A percentile compares a stretch with the other conserved stretches of the same genome.
Conservation (phyloP, 257 asterid genomes). For the Solanum chmielewskii region DNA sequence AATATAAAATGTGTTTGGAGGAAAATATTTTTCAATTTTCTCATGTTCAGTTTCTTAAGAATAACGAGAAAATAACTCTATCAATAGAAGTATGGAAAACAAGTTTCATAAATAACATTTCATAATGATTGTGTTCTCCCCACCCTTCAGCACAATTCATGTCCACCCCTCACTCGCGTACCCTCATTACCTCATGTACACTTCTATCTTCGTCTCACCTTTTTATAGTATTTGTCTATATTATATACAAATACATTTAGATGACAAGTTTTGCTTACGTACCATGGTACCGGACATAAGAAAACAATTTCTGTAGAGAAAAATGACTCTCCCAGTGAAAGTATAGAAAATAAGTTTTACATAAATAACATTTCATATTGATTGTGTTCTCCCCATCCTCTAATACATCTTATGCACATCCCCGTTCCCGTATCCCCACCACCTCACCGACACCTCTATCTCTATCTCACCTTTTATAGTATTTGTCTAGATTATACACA, state of each 20-base stretch:
- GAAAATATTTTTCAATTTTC: neutral
- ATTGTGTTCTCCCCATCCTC: neutral
- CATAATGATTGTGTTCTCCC: neutral
- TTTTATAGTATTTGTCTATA: neutral
- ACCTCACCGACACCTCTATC: neutral
- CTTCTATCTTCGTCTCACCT: fast-evolving
- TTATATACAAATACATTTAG: neutral
- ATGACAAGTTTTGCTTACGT: neutral
- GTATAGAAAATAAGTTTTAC: neutral
- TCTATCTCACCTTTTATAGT: neutral
- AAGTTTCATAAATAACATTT: neutral
- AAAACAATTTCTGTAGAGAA: too few species aligned
- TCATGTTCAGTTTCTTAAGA: neutral
- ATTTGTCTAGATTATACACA: neutral
- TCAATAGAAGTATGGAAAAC: neutral
- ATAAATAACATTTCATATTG: neutral
- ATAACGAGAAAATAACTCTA: neutral
- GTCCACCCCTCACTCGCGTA: fast-evolving
- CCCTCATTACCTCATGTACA: neutral
- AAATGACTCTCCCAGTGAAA: neutral
- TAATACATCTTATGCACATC: neutral
- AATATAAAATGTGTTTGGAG: neutral
- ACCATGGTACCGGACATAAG: fast-evolving
- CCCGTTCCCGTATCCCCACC: fast-evolving
- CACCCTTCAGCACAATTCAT: neutral